phyloP scores from a whole-genome alignment of 2,329 filamentous ascomycete species.

The Scedosporium aurantiacum region DNA sequence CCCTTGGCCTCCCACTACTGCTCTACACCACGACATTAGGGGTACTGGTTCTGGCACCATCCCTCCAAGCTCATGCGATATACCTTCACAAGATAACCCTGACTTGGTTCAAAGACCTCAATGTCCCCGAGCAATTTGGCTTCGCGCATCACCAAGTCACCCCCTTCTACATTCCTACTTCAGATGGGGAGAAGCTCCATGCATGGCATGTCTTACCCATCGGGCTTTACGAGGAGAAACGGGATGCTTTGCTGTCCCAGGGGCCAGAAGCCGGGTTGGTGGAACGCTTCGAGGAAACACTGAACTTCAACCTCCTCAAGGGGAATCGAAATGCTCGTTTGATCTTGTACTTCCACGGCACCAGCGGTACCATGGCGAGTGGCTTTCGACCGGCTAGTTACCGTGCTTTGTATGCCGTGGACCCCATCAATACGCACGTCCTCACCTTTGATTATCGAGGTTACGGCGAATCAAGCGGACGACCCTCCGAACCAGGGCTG shows the following conservation, averaged over 20 bases:
- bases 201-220: constrained; percentile 64
- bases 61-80: constrained; percentile 19
- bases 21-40: no score
- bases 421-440: constrained; percentile 42
- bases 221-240: constrained; percentile 47
- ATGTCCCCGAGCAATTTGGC: constrained; percentile 55
- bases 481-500: constrained; percentile 43
- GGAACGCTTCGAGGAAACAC: constrained; percentile 21
- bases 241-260: constrained; percentile 19
- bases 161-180: constrained; percentile 54
- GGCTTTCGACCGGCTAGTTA: constrained; percentile 45
- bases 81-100: constrained; percentile 40
- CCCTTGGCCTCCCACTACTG: no score
- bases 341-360: constrained; percentile 43
- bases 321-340: constrained; percentile 32
- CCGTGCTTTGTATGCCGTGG: constrained; percentile 38
- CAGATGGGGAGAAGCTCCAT: constrained; percentile 55
- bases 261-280: constrained; percentile 21
- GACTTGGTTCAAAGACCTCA: constrained; percentile 40
- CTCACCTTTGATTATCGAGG: constrained; percentile 52
- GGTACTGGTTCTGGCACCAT: constrained; percentile 10
- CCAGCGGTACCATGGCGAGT: constrained; percentile 44
- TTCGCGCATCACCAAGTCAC: constrained; percentile 61
- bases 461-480: constrained; percentile 41
- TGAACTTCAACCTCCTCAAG: constrained; percentile 30